Evolutionary conservation across 768 basidiomycete genomes (phyloP), one percentile per base, ranked within the genome.

Genomic region (Hericium erinaceus): DNA sequence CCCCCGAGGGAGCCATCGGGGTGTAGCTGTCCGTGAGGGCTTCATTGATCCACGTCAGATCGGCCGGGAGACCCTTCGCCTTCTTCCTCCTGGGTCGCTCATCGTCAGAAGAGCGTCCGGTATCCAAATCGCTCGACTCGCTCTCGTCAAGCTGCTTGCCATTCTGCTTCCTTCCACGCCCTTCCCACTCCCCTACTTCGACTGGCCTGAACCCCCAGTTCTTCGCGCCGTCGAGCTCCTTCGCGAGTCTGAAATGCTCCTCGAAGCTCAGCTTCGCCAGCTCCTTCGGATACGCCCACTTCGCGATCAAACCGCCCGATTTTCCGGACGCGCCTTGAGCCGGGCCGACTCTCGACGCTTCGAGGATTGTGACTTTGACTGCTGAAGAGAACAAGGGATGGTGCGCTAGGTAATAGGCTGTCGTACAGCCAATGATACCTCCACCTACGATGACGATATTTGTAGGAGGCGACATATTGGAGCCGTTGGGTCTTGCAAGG

Each of bases 121-220:
- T 70, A 13, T 75, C 81, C 73, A 84, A 84, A 65, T 81, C 78
- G 48, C 81, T 69, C 58, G 79, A 81, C 67, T 76, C 80, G 60
- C 68, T 61, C 66, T 58, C 55, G 41, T 69, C 65, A 5, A 67
- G 72, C 33, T 7, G 33, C n/a, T 60, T 64, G 39, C 73, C 67
- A 26, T 64, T 64, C n/a, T 66, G 67, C 6, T 64, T 62, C 48
- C 58, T 66, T 5, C 81, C 83, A 7, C 74, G 73, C n/a, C 87
- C 87, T 61, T 82, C 78, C 87, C 87, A 89, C 60, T 75, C 81
- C 5, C 84, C 84, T 61, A 84, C 87, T n/a, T 75, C 73, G 39
- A 92, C 84, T 64, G 77, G 82, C 49, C 92, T 73, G 81, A 88
- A 94, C 0, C 91, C 91, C 91, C 90, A 94, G n/a, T 83, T 72